Evolutionary conservation across 2,329 filamentous ascomycete genomes (phyloP).

Genomic region (Botrytis paeoniae): DNA sequence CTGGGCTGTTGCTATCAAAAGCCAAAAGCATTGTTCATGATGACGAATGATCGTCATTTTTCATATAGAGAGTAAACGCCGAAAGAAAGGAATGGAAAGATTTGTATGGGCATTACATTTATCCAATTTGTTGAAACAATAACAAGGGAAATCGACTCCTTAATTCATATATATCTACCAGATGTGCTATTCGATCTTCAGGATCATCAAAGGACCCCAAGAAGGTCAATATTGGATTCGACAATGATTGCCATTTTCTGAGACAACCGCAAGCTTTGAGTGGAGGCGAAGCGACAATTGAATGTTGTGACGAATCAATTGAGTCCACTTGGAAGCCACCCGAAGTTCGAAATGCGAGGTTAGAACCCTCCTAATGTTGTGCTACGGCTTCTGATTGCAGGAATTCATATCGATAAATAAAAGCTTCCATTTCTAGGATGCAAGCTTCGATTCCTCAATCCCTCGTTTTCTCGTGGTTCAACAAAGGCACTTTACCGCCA

Average conservation of each 20-base stretch:
- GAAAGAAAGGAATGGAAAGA: neutral
- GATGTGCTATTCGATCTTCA: neutral
- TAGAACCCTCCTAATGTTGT: neutral
- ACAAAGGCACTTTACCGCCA: neutral
- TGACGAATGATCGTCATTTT: neutral
- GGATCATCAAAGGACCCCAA: neutral
- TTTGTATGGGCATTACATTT: neutral
- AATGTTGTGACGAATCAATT: neutral
- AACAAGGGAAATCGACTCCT: neutral
- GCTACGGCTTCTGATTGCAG: slow-evolving; percentile 6
- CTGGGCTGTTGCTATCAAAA: neutral
- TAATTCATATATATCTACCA: neutral
- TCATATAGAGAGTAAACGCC: neutral
- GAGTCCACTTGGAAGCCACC: neutral
- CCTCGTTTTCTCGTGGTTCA: neutral
- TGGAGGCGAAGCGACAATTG: slow-evolving; percentile 1
- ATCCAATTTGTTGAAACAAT: neutral
- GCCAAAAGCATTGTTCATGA: neutral
- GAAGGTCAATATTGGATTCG: neutral
- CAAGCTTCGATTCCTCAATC: slow-evolving; percentile 1
- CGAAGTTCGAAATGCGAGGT: slow-evolving; percentile 19
- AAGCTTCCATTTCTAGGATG: slow-evolving; percentile 1
- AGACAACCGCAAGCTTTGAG: neutral
- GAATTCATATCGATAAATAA: slow-evolving; percentile 5
- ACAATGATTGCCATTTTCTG: slow-evolving; percentile 5